phyloP scores from a whole-genome alignment of 2,329 filamentous ascomycete genomes.

The Phialophora verrucosa region DNA sequence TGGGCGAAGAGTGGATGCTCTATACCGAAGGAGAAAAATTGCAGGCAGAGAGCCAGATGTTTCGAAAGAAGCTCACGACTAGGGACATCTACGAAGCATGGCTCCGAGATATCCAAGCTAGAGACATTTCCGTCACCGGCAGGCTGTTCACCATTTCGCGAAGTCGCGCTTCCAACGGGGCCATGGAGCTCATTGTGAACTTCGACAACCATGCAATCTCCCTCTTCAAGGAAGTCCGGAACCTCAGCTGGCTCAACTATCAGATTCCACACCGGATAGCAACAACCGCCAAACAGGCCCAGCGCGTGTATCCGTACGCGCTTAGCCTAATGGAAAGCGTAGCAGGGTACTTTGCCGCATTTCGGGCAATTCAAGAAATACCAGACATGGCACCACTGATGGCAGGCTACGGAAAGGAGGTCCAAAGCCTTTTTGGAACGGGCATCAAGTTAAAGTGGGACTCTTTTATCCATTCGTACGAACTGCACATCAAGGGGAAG shows the following conservation, averaged over 20 bases:
- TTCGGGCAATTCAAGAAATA: constrained; percentile 82
- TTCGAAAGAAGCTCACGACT: constrained; percentile 95
- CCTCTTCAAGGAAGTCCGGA: constrained; percentile 97
- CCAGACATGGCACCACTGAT: constrained; percentile 84
- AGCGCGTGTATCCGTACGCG: constrained; percentile 95
- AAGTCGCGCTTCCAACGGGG: constrained; percentile 87
- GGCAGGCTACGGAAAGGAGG: constrained; percentile 89
- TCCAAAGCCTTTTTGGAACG: constrained; percentile 80
- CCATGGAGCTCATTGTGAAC: constrained; percentile 87
- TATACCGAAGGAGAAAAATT: constrained; percentile 95
- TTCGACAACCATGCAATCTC: constrained; percentile 98
- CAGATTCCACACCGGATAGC: constrained; percentile 92
- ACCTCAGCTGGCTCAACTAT: constrained; percentile 92
- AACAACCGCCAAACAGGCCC: constrained; percentile 97
- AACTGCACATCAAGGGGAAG: constrained; percentile 76
- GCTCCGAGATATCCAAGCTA: constrained; percentile 85
- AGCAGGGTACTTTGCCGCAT: constrained; percentile 88
- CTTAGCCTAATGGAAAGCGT: constrained; percentile 99
- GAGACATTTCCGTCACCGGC: constrained; percentile 89
- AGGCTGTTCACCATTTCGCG: constrained; percentile 88
- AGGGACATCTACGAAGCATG: constrained; percentile 93
- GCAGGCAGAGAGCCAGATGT: constrained; percentile 86
- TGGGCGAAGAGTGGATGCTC: constrained; percentile 91
- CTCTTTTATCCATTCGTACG: constrained; percentile 95
- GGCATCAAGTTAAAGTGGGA: constrained; percentile 94